These are phyloP conservation scores for Nicotiana undulata DNA, from an alignment of 257 asterid genomes.

Conservation along the genomic window DNA sequence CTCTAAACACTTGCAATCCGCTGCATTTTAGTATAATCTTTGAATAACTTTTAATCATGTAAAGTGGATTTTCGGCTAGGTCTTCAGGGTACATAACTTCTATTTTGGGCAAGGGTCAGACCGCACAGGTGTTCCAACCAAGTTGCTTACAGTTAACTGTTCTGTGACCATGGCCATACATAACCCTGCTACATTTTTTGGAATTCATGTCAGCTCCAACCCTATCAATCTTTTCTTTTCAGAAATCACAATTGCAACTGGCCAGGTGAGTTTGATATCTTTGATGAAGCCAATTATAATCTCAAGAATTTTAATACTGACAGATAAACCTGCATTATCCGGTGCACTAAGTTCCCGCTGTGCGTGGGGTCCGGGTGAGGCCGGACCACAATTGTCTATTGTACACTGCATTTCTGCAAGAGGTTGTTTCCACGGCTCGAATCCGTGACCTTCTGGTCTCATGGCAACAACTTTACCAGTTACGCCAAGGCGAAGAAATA, in stretches of 20 bases:
- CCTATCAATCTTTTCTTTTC: slow-evolving; percentile 42
- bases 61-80: slow-evolving; percentile 14
- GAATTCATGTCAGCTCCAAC: slow-evolving; percentile 41
- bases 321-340: background rate
- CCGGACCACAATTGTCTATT: no score
- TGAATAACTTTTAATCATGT: background rate
- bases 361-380: no score
- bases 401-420: no score
- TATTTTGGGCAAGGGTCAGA: slow-evolving; percentile 54
- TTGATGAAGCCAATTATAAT: background rate
- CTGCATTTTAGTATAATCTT: background rate
- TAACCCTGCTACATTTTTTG: slow-evolving; percentile 62
- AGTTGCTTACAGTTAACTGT: slow-evolving; percentile 46
- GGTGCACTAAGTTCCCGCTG: no score
- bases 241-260: slow-evolving; percentile 49
- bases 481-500: no score
- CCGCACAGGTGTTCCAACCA: slow-evolving; percentile 62
- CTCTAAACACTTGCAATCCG: background rate
- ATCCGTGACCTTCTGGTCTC: no score
- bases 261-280: slow-evolving; percentile 36
- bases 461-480: no score
- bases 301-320: background rate
- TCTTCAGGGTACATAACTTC: slow-evolving; percentile 34
- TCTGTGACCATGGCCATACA: slow-evolving; percentile 37
- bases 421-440: no score